phyloP scores from a whole-genome alignment of 2,329 filamentous ascomycete genomes.

The Fragosphaeria purpurea region DNA sequence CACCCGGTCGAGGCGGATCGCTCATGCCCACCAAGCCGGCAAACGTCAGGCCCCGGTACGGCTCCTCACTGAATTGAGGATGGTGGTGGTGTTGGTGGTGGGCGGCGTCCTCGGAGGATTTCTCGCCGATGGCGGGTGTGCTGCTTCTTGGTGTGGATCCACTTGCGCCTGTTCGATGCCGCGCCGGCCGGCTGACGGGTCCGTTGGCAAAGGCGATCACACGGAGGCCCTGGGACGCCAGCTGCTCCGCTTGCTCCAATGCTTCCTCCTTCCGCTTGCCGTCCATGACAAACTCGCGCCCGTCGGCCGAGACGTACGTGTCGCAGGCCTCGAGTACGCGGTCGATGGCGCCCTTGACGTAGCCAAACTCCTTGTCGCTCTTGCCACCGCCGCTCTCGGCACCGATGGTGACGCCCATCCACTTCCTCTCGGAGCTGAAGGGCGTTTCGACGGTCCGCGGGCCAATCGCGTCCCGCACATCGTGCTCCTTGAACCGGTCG shows the following conservation, averaged over 20 bases:
- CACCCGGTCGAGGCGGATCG: conserved; percentile 83
- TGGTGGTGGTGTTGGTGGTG: conserved; percentile 28
- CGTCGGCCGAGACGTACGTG: conserved; percentile 78
- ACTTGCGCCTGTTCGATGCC: conserved; percentile 31
- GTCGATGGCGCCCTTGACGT: conserved; percentile 92
- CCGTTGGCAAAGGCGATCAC: conserved; percentile 93
- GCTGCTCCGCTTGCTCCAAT: conserved; percentile 66
- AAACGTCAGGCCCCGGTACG: conserved; percentile 77
- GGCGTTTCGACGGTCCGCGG: conserved; percentile 74
- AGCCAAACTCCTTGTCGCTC: conserved; percentile 67
- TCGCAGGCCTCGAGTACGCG: conserved; percentile 78
- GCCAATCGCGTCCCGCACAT: conserved; percentile 80
- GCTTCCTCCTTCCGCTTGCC: conserved; percentile 64
- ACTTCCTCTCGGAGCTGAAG: conserved; percentile 95
- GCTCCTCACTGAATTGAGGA: conserved; percentile 51
- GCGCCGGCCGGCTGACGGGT: conserved; percentile 30
- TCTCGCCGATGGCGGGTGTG: conserved; percentile 37
- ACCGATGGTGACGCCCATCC: conserved; percentile 93
- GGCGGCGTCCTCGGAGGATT: conserved; percentile 15
- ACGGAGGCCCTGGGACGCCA: conserved; percentile 82
- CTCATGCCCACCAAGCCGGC: conserved; percentile 94
- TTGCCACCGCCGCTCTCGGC: conserved; percentile 34
- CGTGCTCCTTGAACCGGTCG: conserved; percentile 83
- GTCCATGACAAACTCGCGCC: conserved; percentile 78
- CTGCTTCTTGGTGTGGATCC: conserved; percentile 35